A percentile compares a stretch with the other conserved stretches of the same genome.
phyloP scores from a whole-genome alignment of 2,329 filamentous ascomycete genomes.

The Claviceps sp. region DNA sequence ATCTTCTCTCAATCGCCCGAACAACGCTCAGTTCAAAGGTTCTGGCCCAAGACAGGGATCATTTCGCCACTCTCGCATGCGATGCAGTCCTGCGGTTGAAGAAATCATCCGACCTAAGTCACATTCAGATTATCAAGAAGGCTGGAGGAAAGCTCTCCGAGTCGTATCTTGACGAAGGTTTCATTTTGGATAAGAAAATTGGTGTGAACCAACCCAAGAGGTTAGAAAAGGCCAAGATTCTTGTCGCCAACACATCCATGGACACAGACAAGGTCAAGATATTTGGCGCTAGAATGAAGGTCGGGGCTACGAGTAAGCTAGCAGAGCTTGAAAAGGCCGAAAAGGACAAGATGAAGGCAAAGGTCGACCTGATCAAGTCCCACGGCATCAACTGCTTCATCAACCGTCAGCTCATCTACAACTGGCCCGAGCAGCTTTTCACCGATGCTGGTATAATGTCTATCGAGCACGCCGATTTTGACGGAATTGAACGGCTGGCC shows the following conservation, averaged over 20 bases:
- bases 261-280: conserved; percentile 99
- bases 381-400: conserved; percentile 99
- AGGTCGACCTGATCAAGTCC: conserved; percentile 97
- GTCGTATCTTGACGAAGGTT: conserved; percentile 94
- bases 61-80: conserved; percentile 80
- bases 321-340: conserved; percentile 98
- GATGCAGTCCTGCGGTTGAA: conserved; percentile 85
- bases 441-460: conserved; percentile 95
- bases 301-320: conserved; percentile 88
- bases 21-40: conserved; percentile 98
- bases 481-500: conserved; percentile 88
- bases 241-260: conserved; percentile 97
- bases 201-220: conserved; percentile 97
- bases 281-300: conserved; percentile 93
- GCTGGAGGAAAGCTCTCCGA: conserved; percentile 93
- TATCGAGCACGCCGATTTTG: conserved; percentile 97
- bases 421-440: conserved; percentile 99
- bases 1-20: conserved; percentile 78
- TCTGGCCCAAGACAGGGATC: conserved; percentile 79
- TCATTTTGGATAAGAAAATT: conserved; percentile 98
- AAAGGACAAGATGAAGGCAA: conserved; percentile 98
- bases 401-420: conserved; percentile 98
- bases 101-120: conserved; percentile 83
- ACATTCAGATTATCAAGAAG: conserved; percentile 99
- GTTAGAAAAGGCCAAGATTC: conserved; percentile 93